Evolutionary conservation across 176 grass and related monocot species (phyloP).

Genomic region (Miscanthus lutarioriparius): DNA sequence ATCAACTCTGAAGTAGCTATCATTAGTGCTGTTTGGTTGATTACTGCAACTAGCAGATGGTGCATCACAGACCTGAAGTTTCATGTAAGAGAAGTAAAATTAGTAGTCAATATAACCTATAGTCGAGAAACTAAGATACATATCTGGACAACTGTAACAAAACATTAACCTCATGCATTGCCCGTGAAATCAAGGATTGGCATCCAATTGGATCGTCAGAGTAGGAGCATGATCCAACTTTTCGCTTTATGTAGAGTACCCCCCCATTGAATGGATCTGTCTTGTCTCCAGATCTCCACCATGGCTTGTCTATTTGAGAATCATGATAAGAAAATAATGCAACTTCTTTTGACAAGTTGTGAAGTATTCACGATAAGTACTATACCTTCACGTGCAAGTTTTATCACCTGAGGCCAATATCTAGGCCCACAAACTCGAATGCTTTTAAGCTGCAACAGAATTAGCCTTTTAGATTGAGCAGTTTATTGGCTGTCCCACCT

Average conservation of each 20-base stretch:
- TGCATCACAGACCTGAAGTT: conserved; percentile 68
- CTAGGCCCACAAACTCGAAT: conserved; percentile 93
- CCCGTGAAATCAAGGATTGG: conserved; percentile 91
- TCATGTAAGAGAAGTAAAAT: conserved; percentile 14
- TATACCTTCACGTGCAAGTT: conserved; percentile 77
- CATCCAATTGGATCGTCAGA: conserved; percentile 93
- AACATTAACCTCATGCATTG: conserved; percentile 89
- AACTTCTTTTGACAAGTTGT: conserved; percentile 26
- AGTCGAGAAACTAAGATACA: conserved; percentile 9
- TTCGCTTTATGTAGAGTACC: conserved; percentile 90
- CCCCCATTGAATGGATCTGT: conserved; percentile 86
- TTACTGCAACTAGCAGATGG: conserved; percentile 33
- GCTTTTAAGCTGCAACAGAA: conserved; percentile 75
- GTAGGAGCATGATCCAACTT: conserved; percentile 98
- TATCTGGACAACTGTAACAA: conserved; percentile 11
- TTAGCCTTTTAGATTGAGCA: conserved; percentile 17
- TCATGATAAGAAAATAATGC: conserved; percentile 23
- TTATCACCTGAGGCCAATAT: conserved; percentile 92
- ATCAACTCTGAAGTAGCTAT: conserved; percentile 67
- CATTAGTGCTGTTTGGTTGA: conserved; percentile 33
- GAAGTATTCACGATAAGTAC: conserved; percentile 28
- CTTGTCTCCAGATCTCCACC: conserved; percentile 90
- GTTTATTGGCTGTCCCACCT: neutral
- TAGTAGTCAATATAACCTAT: conserved; percentile 5
- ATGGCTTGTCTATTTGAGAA: conserved; percentile 66